These are phyloP conservation scores for Neofusicoccum sp. DNA, from an alignment of 2,329 filamentous ascomycete species.

Conservation along the genomic window DNA sequence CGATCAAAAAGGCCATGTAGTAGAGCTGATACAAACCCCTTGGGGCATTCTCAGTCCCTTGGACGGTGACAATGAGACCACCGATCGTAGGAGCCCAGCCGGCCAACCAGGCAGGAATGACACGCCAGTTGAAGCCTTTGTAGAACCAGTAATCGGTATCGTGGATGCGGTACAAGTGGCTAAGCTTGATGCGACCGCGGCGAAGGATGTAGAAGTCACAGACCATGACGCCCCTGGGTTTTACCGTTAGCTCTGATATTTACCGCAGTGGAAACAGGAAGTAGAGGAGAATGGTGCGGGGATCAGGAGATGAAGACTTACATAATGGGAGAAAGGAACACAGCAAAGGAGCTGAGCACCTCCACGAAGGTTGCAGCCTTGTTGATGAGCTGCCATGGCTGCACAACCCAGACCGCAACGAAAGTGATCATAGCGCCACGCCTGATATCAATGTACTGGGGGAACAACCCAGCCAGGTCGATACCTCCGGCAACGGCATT, in stretches of 20 bases:
- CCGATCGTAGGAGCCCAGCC: constrained; percentile 47
- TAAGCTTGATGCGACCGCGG: constrained; percentile 34
- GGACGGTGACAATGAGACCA: constrained; percentile 39
- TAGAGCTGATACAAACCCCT: constrained; percentile 45
- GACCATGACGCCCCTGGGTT: constrained; percentile 32
- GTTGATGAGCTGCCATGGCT: constrained; percentile 40
- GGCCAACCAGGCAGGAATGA: constrained; percentile 43
- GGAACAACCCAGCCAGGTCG: constrained; percentile 36
- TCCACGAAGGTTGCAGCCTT: constrained; percentile 35
- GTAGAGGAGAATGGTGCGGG: too few species aligned
- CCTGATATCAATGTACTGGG: constrained; percentile 35
- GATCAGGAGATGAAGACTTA: too few species aligned
- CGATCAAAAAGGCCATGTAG: constrained; percentile 49
- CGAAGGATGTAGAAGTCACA: constrained; percentile 40
- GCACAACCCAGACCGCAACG: constrained; percentile 35
- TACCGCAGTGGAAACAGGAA: neutral
- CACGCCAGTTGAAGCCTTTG: constrained; percentile 46
- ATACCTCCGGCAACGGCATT: constrained; percentile 37
- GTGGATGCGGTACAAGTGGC: constrained; percentile 36
- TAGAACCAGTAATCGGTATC: constrained; percentile 45
- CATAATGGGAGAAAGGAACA: constrained; percentile 40
- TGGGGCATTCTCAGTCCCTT: constrained; percentile 32
- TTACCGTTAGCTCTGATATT: neutral
- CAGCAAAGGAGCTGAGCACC: constrained; percentile 44
- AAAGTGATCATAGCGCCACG: constrained; percentile 37